Evolutionary conservation across 352 stramenopile species (phyloP), one percentile per base, ranked within the genome.

Genomic region (Pelagophyceae sp.): DNA sequence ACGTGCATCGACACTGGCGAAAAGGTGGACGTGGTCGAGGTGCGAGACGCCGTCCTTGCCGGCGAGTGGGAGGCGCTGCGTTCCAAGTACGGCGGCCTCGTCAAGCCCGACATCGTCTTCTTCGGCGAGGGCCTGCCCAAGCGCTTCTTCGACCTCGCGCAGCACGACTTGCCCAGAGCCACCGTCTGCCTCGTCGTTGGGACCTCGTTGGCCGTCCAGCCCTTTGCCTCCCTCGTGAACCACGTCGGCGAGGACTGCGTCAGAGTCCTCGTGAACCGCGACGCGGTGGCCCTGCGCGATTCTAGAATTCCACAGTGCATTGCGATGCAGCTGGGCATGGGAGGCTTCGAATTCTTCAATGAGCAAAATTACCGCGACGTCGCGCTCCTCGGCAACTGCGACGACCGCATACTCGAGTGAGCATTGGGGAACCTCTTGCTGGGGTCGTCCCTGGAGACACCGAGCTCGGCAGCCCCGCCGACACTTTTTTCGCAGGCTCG

Each of bases 71-170:
- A 89, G n/a, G 89, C 93, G 40, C 87, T 87, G 0, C 93, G 90
- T 67, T 87, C 83, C 33, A 83, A 91, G 50, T 98, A 93, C 70
- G 87, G 90, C 0, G 92, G 93, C 6, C 87, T 97, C 23, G 84
- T 98, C n/a, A 99, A 99, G 83, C 95, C 95, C 0, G 93, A 98
- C 78, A 98, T 98, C 82, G 96, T 97, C 0, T 98, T 99, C 81
- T 99, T 98, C 83, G 94, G 94, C 0, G 94, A 99, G 81, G 84
- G 87, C 27, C 78, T 99, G 32, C 90, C 91, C 2, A 79, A 89
- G 23, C 87, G 88, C 75, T 97, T 98, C 82, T 93, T 94, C 80
- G 89, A 80, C 33, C 79, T 88, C 35, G 78, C 93, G 11, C 79
- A 82, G n/a, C 75, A 82, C 33, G 92, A 97, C 80, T 77, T 89